Evolutionary conservation across 78 protist genomes (phyloP).

Genomic region (Cavenderia fasciculata): DNA sequence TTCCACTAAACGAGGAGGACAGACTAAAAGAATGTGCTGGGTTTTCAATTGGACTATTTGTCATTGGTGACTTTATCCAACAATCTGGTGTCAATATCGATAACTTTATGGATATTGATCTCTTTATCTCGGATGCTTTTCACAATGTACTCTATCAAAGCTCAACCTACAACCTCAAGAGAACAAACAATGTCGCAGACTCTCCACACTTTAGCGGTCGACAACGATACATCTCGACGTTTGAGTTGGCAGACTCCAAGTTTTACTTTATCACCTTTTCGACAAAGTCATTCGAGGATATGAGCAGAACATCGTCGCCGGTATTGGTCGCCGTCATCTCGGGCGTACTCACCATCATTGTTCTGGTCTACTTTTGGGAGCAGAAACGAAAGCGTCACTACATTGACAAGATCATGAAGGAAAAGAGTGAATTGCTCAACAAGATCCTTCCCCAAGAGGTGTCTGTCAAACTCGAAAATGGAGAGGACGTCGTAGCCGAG

Average conservation of each 20-base stretch:
- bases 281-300: not conserved
- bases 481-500: slow-evolving; percentile 35
- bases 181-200: not conserved
- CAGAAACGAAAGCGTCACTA: slow-evolving; percentile 20
- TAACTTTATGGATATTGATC: not conserved
- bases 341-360: not conserved
- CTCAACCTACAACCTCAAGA: not conserved
- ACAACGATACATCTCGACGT: not conserved
- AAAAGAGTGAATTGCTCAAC: slow-evolving; percentile 25
- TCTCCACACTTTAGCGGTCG: not conserved
- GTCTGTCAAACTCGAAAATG: slow-evolving; percentile 36
- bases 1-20: not conserved
- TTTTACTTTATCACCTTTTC: slow-evolving; percentile 10
- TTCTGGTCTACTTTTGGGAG: slow-evolving; percentile 9
- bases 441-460: slow-evolving; percentile 67
- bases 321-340: slow-evolving; percentile 1
- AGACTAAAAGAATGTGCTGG: not conserved
- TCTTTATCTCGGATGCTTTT: not conserved
- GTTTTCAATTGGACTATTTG: slow-evolving; percentile 14
- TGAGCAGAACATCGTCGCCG: slow-evolving; percentile 26
- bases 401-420: slow-evolving; percentile 32
- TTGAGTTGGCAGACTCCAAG: slow-evolving; percentile 17
- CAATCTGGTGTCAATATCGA: slow-evolving; percentile 2
- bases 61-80: slow-evolving; percentile 11
- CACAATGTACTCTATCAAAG: not conserved